Evolutionary conservation across 179 eudicot species (phyloP).

Genomic region (Carnegiea gigantea): DNA sequence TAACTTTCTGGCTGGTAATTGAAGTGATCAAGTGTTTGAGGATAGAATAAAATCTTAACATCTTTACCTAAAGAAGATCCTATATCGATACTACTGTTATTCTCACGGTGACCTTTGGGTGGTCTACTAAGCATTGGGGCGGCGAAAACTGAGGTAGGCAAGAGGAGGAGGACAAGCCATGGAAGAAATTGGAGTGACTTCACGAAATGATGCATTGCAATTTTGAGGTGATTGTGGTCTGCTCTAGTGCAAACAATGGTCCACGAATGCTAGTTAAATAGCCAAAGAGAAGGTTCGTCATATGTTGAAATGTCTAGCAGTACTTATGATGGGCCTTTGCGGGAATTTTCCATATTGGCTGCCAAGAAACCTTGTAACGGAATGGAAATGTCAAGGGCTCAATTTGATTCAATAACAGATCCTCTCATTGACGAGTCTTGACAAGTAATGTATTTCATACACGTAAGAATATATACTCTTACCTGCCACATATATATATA

Average conservation of each 20-base stretch:
- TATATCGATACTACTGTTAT: neutral
- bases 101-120: neutral
- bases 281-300: neutral
- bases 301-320: neutral
- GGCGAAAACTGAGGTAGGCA: neutral
- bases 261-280: neutral
- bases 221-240: neutral
- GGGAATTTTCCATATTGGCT: neutral
- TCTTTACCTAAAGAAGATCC: neutral
- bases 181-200: neutral
- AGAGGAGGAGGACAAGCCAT: constrained; percentile 16
- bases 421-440: too few species aligned
- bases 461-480: too few species aligned
- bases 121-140: neutral
- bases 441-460: too few species aligned
- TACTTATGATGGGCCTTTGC: neutral
- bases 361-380: neutral
- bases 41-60: constrained; percentile 10
- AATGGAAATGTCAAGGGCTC: neutral
- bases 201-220: constrained; percentile 12
- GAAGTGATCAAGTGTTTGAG: constrained; percentile 31
- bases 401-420: too few species aligned
- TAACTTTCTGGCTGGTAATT: constrained; percentile 31
- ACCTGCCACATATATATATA: too few species aligned
- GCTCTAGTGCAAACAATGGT: neutral